Evolutionary conservation across 1,284 basidiomycete genomes (phyloP), one percentile per base, ranked within the genome.

Genomic region (Trichosporon asahii): DNA sequence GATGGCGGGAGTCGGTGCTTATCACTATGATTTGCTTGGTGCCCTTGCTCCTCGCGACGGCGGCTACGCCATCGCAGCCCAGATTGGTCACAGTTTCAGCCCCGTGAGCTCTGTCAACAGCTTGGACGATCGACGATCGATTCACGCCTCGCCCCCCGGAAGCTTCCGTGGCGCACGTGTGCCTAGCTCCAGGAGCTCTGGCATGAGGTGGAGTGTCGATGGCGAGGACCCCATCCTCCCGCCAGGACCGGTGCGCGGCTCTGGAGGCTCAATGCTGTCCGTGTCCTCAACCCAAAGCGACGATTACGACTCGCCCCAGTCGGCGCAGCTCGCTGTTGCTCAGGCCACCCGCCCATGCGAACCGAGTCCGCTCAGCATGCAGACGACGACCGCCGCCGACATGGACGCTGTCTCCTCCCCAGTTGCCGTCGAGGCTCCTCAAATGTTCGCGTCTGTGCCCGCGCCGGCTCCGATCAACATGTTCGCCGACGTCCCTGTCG

Each of bases 11-110:
- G 29, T 31, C 29, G 61, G 66, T 27, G 57, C 37, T 15, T 81
- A 82, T 63, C 79, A 79, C 21, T 68, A 79, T 29, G 82, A 83
- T 66, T 78, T 82, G 65, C 64, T 83, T 15, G 75, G 72, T 31
- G 76, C 72, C n/a, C 71, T 83, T 1, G 81, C 78, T 9, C 82
- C 82, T 7, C 74, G 82, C 44, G 83, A 84, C 68, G 83, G 83
- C 23, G 83, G 83, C 9, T 84, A 84, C 73, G 83, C 83, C 0
- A 74, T 84, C 40, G 83, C 83, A 3, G 83, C 83, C 6, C 73
- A 75, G 69, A 75, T 83, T 69, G 78, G 75, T 31, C 72, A 71
- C 33, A 37, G 35, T 27, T 60, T 67, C 25, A 66, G 66, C 25
- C 68, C 63, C 4, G 44, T 46, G 4, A 66, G 60, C 66, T 78